These are phyloP conservation scores for Colletotrichum liaoningense DNA, from an alignment of 2,329 filamentous ascomycete genomes.

Conservation along the genomic window DNA sequence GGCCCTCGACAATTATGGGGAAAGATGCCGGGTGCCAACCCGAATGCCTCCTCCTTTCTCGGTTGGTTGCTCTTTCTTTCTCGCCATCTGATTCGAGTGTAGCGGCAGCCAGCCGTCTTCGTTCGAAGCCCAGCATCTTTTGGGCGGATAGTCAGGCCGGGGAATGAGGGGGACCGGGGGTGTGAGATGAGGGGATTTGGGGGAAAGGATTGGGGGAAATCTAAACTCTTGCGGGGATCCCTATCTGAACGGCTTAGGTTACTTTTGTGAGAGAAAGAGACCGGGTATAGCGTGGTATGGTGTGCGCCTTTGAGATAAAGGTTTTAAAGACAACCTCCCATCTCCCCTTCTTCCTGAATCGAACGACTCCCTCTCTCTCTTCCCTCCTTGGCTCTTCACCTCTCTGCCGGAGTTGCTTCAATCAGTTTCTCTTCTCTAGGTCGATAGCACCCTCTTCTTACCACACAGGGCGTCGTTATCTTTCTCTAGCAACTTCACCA, in stretches of 20 bases:
- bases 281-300: background rate
- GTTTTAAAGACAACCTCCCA: slow-evolving; percentile 15
- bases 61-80: background rate
- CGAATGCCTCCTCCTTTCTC: background rate
- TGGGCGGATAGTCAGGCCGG: slow-evolving; percentile 1
- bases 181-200: slow-evolving; percentile 1
- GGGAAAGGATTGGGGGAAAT: background rate
- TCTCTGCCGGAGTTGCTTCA: slow-evolving; percentile 12
- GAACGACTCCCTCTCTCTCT: background rate
- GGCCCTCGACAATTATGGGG: slow-evolving; percentile 20
- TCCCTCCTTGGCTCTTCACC: background rate
- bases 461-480: background rate
- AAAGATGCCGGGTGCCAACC: background rate
- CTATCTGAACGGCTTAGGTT: background rate
- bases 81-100: slow-evolving; percentile 8
- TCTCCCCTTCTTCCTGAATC: background rate
- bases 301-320: background rate
- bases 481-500: background rate
- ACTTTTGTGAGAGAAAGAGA: background rate
- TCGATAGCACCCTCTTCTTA: background rate
- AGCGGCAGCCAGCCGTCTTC: background rate
- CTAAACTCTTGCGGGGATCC: background rate
- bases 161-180: slow-evolving; percentile 24
- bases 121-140: background rate
- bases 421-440: background rate